Evolutionary conservation across 2,329 filamentous ascomycete species (phyloP), one percentile per base, ranked within the genome.

Genomic region (Paraconiothyrium brasiliense): DNA sequence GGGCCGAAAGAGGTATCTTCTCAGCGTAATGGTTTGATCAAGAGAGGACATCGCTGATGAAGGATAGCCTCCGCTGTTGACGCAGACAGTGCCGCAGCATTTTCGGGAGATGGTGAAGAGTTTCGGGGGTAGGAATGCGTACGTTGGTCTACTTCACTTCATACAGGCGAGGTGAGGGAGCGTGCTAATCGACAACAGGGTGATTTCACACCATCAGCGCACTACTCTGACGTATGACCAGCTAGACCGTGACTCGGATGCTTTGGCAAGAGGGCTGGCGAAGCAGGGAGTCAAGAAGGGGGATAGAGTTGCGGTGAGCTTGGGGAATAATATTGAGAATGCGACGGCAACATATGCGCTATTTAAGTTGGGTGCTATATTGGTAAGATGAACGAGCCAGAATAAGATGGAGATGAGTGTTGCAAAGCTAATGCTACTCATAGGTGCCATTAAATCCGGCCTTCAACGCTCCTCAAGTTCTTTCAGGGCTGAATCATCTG

Each of bases 361-460:
- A 58, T 97, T 94, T 83, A 98, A 98, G 79, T 85, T 98, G 10
- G 95, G 95, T n/a, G 94, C 92, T 27, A 87, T 98, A 54, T 83
- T 98, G 64, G 94, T 88, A 75, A 63, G 80, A 22, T 24, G 24
- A 5, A 54, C 27, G 39, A 3, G 1, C 14, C 24, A 8, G 41
- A 9, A 11, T 11, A 43, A 9, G 1, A 41, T 46, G 20, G 14
- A 48, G 2, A 22, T 51, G 13, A 22, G 30, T 8, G 20, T 44
- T 13, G 14, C 9, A 30, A 11, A 16, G 14, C 34, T 50, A 46
- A 37, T 50, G 20, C 13, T n/a, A 13, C 1, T 7, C 5, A 44
- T 60, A 87, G 86, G 87, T 97, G n/a, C 95, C 94, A 0, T 81
- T 98, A 27, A 98, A 99, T 76, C 94, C 94, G 22, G 90, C 88